A percentile compares a stretch with the other conserved stretches of the same genome.
phyloP scores from a whole-genome alignment of 495 filamentous ascomycete species.

The Lasiosphaeris hirsuta region DNA sequence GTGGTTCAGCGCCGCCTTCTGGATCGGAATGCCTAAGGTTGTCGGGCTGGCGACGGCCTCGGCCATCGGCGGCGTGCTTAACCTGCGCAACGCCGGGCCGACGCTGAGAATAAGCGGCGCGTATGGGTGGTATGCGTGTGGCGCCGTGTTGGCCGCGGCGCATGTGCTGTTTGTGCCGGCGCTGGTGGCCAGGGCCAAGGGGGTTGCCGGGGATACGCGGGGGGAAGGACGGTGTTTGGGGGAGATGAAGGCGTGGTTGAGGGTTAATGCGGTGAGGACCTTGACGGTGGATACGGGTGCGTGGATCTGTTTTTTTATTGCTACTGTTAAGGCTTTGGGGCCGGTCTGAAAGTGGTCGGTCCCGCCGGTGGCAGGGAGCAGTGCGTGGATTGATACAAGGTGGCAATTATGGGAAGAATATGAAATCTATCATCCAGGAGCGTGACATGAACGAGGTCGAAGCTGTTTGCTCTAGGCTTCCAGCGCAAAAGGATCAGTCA shows the following conservation, averaged over 20 bases:
- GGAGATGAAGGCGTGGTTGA: conserved; percentile 12
- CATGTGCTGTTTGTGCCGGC: neutral
- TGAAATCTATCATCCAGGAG: too few relatives aligned
- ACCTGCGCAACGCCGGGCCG: neutral
- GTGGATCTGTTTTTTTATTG: conserved; percentile 13
- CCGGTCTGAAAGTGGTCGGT: neutral
- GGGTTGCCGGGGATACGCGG: neutral
- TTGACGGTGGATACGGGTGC: conserved; percentile 8
- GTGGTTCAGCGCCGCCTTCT: conserved; percentile 6
- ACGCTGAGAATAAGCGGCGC: neutral
- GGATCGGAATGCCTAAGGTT: conserved; percentile 1
- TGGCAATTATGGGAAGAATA: too few relatives aligned
- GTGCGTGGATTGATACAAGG: neutral
- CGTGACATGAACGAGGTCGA: too few relatives aligned
- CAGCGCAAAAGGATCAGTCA: too few relatives aligned
- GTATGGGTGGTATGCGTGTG: neutral
- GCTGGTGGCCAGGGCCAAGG: neutral
- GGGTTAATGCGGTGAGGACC: conserved; percentile 3
- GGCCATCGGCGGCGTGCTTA: neutral
- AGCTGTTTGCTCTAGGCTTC: too few relatives aligned
- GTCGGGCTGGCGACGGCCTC: neutral
- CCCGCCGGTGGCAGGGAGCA: too few relatives aligned
- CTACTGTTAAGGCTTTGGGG: neutral
- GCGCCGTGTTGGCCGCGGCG: neutral
- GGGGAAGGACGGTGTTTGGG: neutral